These are phyloP conservation scores for Geranium rotundifolium DNA, from an alignment of 345 rosid species.

Conservation along the genomic window DNA sequence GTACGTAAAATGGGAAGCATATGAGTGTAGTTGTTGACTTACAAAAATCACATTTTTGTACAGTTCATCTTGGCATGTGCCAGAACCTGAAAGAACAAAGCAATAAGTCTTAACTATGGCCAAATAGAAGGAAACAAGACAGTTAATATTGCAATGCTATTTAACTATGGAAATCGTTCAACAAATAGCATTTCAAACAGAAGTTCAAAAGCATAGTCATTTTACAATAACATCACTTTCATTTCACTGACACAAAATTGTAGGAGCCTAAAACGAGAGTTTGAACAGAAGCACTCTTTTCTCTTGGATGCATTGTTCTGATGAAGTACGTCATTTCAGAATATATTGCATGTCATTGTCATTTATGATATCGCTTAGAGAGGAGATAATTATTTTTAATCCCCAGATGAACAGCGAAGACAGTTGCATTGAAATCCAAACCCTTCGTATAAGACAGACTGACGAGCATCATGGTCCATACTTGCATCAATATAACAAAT, in stretches of 20 bases:
- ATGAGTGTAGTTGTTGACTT: background rate
- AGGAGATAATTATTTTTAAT: slow-evolving; percentile 16
- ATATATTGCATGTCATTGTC: too few relatives aligned
- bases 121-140: too few relatives aligned
- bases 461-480: slow-evolving; percentile 57
- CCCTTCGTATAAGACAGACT: slow-evolving; percentile 47
- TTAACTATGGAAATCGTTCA: too few relatives aligned
- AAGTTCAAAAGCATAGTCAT: too few relatives aligned
- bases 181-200: too few relatives aligned
- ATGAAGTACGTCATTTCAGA: too few relatives aligned
- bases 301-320: background rate
- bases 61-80: background rate
- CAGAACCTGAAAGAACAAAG: background rate
- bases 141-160: too few relatives aligned
- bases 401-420: slow-evolving; percentile 49
- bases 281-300: too few relatives aligned
- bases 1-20: background rate
- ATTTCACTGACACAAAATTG: too few relatives aligned
- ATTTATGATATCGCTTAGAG: background rate
- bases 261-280: too few relatives aligned
- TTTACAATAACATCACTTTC: too few relatives aligned
- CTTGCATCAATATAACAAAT: slow-evolving; percentile 79
- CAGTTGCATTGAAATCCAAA: slow-evolving; percentile 70
- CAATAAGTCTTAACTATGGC: background rate
- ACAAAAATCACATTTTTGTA: background rate